Evolutionary conservation across 83 land plant species (phyloP).

Genomic region (Picea mariana): DNA sequence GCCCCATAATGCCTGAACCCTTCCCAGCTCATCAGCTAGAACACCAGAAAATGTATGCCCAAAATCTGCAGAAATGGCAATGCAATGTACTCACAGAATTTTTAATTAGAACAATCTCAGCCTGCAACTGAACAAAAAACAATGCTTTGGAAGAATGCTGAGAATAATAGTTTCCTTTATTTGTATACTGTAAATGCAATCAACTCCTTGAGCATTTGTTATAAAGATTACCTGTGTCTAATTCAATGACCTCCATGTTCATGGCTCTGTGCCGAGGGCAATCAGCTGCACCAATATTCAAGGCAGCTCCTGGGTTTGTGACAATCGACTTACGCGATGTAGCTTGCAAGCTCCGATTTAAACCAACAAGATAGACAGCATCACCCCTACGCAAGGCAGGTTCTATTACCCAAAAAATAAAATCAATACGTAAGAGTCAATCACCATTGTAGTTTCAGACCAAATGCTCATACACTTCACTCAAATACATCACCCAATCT

Average conservation of each 20-base stretch:
- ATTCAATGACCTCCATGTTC: too few relatives aligned
- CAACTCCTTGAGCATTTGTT: neutral
- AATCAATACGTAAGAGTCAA: neutral
- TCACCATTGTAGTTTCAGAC: neutral
- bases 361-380: constrained; percentile 77
- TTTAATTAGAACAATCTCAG: neutral
- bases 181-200: neutral
- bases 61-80: constrained; percentile 58
- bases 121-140: neutral
- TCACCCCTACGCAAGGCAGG: constrained; percentile 87
- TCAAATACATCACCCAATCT: neutral
- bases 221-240: constrained; percentile 76
- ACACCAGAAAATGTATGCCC: constrained; percentile 95
- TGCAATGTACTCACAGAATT: neutral
- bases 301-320: too few relatives aligned
- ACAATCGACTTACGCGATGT: too few relatives aligned
- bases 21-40: too few relatives aligned
- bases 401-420: constrained; percentile 34
- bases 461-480: neutral
- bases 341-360: too few relatives aligned
- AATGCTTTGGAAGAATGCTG: neutral
- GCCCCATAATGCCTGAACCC: constrained; percentile 96
- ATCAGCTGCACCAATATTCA: too few relatives aligned
- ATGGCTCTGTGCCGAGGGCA: too few relatives aligned
- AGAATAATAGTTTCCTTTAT: neutral